Evolutionary conservation across 495 filamentous ascomycete genomes (phyloP), one percentile per base, ranked within the genome.

Genomic region (Talaromyces nanjingensis): DNA sequence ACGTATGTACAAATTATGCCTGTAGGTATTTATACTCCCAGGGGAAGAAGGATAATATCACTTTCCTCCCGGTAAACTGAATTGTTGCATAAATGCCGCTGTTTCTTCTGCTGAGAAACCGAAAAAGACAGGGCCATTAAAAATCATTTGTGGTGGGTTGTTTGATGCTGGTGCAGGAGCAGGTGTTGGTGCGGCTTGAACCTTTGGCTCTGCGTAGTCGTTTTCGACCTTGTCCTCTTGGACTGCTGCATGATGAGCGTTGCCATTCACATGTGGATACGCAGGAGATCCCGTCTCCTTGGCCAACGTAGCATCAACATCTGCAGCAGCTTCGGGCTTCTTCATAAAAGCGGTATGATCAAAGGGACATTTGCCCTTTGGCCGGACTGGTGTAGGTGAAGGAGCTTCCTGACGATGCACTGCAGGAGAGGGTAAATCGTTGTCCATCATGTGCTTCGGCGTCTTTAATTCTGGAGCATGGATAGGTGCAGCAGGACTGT

Each of bases 91-190:
- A 37, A 96, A 76, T 22, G 77, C 75, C 20, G 89, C 83, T 18
- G 90, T 86, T 70, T 94, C 87, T 64, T 94, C 91, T 39, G 91
- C 81, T 1, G 89, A 83, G 70, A 94, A 96, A 0, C 91, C 92
- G 66, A 96, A 89, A 68, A 97, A 96, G 2, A 96, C 91, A 0
- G 92, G 91, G 0, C 92, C 92, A 24, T 88, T 93, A 64, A 96
- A 94, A 0, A 91, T 76, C 79, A 96, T 83, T 66, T 86, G 86
- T 1, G 88, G 81, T 9, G 71, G 72, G 33, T 68, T 62, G 4
- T 54, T 59, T 33, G 56, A 20, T 16, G 29, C 29, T 5, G 29
- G 29, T 5, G 6, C 29, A 31, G 29, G 42, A 27, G 60, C 11
- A 56, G 14, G 53, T 20, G 45, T 6, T 9, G 45, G 45, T 20